These are phyloP conservation scores for Patellaria atrata DNA, from an alignment of 495 filamentous ascomycete species.

Conservation along the genomic window DNA sequence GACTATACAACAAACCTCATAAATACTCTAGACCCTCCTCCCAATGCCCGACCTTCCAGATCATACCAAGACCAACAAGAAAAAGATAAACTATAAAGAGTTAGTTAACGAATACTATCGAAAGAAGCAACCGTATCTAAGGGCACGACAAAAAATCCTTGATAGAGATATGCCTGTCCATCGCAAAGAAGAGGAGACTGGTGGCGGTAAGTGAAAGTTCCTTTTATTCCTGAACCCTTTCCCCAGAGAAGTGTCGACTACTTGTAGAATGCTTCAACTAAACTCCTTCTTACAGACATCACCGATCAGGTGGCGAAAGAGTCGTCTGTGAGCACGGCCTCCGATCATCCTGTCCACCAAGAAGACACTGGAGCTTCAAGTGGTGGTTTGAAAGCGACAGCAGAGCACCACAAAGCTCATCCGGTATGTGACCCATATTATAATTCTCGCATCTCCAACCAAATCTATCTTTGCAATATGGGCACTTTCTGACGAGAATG, in stretches of 20 bases:
- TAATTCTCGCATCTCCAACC: neutral
- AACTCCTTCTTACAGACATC: slow-evolving; percentile 15
- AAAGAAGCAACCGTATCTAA: neutral
- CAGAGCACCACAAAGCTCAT: slow-evolving; percentile 22
- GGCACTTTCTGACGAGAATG: neutral
- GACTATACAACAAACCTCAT: too few relatives aligned
- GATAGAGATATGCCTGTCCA: slow-evolving; percentile 28
- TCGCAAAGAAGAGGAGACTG: slow-evolving; percentile 29
- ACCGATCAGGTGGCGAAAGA: slow-evolving; percentile 27
- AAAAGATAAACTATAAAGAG: neutral
- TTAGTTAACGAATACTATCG: neutral
- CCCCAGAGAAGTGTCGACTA: neutral
- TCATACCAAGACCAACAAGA: slow-evolving; percentile 1
- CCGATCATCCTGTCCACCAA: slow-evolving; percentile 15
- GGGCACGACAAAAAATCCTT: neutral
- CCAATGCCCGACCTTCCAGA: slow-evolving; percentile 17
- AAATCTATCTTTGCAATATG: neutral
- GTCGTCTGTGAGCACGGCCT: slow-evolving; percentile 21
- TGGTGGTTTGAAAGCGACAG: slow-evolving; percentile 7
- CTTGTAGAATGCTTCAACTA: slow-evolving; percentile 2
- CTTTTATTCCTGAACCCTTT: neutral
- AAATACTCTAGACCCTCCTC: too few relatives aligned
- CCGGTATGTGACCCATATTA: slow-evolving; percentile 14
- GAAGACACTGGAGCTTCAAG: slow-evolving; percentile 13
- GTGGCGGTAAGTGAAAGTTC: slow-evolving; percentile 12